Evolutionary conservation across 2,329 filamentous ascomycete genomes (phyloP), one percentile per base, ranked within the genome.

Genomic region (Fusarium fracticaudum): DNA sequence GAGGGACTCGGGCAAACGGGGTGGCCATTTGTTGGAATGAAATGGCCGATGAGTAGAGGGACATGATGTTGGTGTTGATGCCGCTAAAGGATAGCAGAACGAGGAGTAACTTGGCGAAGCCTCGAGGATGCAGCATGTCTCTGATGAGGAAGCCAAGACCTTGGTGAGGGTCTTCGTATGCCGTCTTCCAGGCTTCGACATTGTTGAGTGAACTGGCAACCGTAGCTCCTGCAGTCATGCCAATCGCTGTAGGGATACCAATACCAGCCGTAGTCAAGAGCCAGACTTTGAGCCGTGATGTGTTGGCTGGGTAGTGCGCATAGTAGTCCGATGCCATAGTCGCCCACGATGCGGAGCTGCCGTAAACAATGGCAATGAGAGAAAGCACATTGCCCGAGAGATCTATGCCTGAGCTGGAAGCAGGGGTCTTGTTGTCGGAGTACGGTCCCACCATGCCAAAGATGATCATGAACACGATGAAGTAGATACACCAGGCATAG

Each of bases 11-110:
- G n/a, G 61, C 61, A 35, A 29, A 50, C 1, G 61, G 61, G 8
- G 54, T 64, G 7, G 61, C 61, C 54, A 64, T 64, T 2, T 64
- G 61, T 37, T 64, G 54, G 35, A 64, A 64, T 4, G 61, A 64
- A 11, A 64, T 64, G 29, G 61, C 61, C 5, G 61, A 64, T 13
- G 54, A 64, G 43, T 64, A 64, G 11, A 64, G 61, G 8, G 61
- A 64, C 61, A 64, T 64, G 54, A 64, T 64, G 43, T 64, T 64
- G 29, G 61, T 64, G 26, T 64, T 64, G 37, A 64, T 64, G 6
- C 61, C 61, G 6, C 61, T 64, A 20, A 64, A 64, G 3, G 61
- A 64, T 5, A 64, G 37, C 24, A 64, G 43, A 24, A 64, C 54
- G 2, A 64, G 61, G 8, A 64, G 61, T 1, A 64, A 11, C 29